Percentiles rank a stretch among this genome's conserved stretches.
Evolutionary conservation across 2,329 filamentous ascomycete genomes (phyloP).

Genomic region (Diplodia sapinea): DNA sequence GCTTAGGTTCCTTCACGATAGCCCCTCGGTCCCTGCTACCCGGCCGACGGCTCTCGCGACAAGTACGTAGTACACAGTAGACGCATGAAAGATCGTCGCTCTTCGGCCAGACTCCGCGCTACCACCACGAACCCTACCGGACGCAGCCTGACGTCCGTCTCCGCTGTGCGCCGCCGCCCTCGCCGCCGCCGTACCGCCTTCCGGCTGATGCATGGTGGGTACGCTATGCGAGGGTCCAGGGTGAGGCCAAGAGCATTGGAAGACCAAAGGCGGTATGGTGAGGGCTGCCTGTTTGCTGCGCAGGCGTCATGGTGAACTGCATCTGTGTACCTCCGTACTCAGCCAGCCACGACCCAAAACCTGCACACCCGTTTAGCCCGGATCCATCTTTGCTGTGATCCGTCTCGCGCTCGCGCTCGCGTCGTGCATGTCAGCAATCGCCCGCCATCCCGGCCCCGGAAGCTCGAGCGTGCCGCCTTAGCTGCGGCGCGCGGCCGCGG

Average conservation of each 20-base stretch:
- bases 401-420: slow-evolving; percentile 10
- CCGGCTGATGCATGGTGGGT: neutral
- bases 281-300: neutral
- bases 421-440: neutral
- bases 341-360: slow-evolving; percentile 21
- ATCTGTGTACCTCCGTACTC: neutral
- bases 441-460: slow-evolving; percentile 5
- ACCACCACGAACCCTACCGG: slow-evolving; percentile 7
- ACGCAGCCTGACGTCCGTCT: slow-evolving; percentile 13
- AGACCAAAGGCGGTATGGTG: neutral
- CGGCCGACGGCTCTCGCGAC: neutral
- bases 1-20: neutral
- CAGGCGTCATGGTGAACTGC: neutral
- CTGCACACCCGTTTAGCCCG: slow-evolving; percentile 1
- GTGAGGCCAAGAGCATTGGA: neutral
- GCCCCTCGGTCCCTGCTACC: slow-evolving; percentile 9
- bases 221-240: slow-evolving; percentile 11
- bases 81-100: slow-evolving; percentile 26
- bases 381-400: neutral
- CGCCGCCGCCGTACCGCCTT: slow-evolving; percentile 14
- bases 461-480: slow-evolving; percentile 17
- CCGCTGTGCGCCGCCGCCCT: slow-evolving; percentile 10
- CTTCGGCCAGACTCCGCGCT: slow-evolving; percentile 16
- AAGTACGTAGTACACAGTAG: neutral
- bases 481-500: neutral